Evolutionary conservation across 2,329 filamentous ascomycete species (phyloP).

Genomic region (Venturiaceae sp.): DNA sequence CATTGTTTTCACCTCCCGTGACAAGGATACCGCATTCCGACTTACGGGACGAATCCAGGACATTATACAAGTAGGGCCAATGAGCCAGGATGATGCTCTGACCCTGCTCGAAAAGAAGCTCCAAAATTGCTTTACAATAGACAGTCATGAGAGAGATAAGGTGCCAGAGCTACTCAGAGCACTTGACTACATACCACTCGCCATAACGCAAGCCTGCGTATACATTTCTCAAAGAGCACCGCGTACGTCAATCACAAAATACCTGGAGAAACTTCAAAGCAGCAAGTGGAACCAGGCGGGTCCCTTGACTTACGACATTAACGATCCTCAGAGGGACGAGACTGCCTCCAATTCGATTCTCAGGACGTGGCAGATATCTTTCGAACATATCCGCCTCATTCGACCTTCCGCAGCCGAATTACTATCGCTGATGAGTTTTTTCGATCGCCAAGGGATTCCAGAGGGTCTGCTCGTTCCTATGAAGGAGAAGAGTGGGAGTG

Average conservation of each 20-base stretch:
- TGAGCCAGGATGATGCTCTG: conserved; percentile 13
- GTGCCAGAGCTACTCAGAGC: conserved; percentile 11
- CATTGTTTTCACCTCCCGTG: conserved; percentile 10
- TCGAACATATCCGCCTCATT: conserved; percentile 9
- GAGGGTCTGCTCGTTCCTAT: neutral
- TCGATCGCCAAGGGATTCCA: conserved; percentile 3
- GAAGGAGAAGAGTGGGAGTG: neutral
- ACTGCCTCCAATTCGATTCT: conserved; percentile 3
- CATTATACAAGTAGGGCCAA: conserved; percentile 14
- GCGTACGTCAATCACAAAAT: conserved; percentile 3
- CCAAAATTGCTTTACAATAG: neutral
- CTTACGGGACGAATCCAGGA: conserved; percentile 12
- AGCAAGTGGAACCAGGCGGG: neutral
- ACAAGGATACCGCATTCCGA: conserved; percentile 10
- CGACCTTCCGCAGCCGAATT: conserved; percentile 12
- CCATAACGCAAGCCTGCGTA: conserved; percentile 22
- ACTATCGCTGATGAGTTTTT: conserved; percentile 10
- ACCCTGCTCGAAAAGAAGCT: conserved; percentile 16
- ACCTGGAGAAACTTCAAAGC: neutral
- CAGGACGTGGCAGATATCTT: conserved; percentile 4
- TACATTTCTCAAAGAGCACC: conserved; percentile 17
- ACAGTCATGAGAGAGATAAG: conserved; percentile 4
- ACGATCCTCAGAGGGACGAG: conserved; percentile 5
- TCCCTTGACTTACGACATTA: neutral
- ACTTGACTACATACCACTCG: conserved; percentile 24